phyloP scores from a whole-genome alignment of 495 filamentous ascomycete genomes.

The Astrothelium macrocarpum region DNA sequence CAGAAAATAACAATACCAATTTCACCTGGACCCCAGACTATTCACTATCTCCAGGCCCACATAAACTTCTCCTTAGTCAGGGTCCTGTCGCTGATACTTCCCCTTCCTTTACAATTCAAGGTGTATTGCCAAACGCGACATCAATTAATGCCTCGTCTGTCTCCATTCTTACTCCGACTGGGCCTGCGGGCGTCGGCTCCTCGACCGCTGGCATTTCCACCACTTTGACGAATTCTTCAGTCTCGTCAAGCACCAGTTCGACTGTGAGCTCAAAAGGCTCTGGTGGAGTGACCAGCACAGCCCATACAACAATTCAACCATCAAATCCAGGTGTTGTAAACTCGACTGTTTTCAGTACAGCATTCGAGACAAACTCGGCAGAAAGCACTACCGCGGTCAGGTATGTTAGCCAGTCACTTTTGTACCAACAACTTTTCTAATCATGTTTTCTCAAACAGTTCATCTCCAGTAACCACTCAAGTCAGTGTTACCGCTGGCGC shows the following conservation, averaged over 20 bases:
- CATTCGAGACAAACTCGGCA: not conserved
- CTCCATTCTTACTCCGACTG: not conserved
- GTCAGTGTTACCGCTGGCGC: not conserved
- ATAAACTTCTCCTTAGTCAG: conserved; percentile 6
- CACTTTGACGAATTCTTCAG: not conserved
- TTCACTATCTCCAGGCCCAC: conserved; percentile 34
- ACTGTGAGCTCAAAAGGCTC: not conserved
- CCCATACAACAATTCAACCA: not conserved
- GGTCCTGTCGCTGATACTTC: not conserved
- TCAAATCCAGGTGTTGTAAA: not conserved
- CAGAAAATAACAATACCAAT: not conserved
- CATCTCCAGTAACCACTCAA: not conserved
- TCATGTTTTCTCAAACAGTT: not conserved
- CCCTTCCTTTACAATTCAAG: not conserved
- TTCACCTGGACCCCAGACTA: conserved; percentile 32
- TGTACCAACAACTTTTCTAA: too few relatives aligned
- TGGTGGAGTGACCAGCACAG: not conserved
- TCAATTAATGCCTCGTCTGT: not conserved
- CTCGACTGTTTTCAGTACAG: not conserved
- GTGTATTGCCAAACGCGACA: not conserved
- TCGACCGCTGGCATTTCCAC: not conserved
- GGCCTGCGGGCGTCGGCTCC: not conserved
- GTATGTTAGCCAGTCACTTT: not conserved
- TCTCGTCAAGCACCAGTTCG: not conserved
- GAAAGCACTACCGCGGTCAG: not conserved